Base-by-base conservation (phyloP, 2,329 filamentous ascomycete species). In the Cordyceps cateniannulata region DNA sequence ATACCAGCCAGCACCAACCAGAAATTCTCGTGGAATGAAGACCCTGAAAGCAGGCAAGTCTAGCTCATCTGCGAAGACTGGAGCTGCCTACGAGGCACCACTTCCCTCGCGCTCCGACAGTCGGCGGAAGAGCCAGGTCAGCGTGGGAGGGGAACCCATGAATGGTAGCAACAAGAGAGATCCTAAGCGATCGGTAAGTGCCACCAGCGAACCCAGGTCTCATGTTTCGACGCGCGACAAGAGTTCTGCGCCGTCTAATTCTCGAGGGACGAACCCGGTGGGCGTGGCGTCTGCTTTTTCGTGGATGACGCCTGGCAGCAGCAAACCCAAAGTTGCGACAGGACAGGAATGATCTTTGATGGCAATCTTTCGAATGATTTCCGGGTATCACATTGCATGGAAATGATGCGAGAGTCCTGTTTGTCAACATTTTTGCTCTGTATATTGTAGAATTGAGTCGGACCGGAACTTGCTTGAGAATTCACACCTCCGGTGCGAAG, bases 271-370 rank as follows among this genome's bases (percentile, higher is more conserved):
- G 35, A 98, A 98, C 69, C 93, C 95, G 0, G 84, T 96, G 20
- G 93, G 93, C 9, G 90, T 90, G n/a, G 93, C 90, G 16, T 95
- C 91, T 62, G 93, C 93, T 3, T 98, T 98, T 76, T 88, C 90
- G 14, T 98, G 93, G 93, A 87, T 97, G 79, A 93, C 89, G 52
- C 75, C 80, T n/a, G n/a, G n/a, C 45, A 65, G 73, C 20, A 70
- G 69, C 55, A 80, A 80, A 50, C 52, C 69, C 38, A 74, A 72
- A 65, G 62, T 76, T 2, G 69, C 76, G 10, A 66, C 74, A 5
- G 64, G 71, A 25, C 56, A 52, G 10, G 40, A 48, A 3, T 60
- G 29, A 54, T 10, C 4, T 12, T 10, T 22, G 53, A 16, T 27
- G 6, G 12, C 8, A 18, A 22, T 5, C 20, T 51, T 51, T 18